These are phyloP conservation scores for Lobosporangium transversale DNA, from an alignment of 192 early-diverging fungal genomes.

Conservation along the genomic window DNA sequence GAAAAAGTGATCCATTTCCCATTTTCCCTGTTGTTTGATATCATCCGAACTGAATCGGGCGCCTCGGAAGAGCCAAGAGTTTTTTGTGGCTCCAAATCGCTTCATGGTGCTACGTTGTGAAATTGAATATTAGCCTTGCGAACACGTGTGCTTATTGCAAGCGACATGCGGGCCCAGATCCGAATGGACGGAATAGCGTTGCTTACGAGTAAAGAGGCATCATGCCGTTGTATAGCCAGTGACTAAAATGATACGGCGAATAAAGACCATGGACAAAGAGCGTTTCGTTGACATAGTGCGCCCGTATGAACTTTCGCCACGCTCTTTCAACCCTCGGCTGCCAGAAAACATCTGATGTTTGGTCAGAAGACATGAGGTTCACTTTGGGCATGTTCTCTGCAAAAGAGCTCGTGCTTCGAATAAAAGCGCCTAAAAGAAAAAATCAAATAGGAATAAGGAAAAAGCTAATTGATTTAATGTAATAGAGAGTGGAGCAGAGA, in stretches of 20 bases:
- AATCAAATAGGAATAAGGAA: not conserved
- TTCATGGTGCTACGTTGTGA: constrained; percentile 28
- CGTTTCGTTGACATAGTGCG: constrained; percentile 48
- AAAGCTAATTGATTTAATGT: not conserved
- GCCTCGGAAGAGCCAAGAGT: constrained; percentile 21
- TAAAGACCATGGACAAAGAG: constrained; percentile 58
- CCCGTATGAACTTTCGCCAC: constrained; percentile 11
- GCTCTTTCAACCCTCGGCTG: constrained; percentile 22
- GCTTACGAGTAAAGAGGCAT: constrained; percentile 53
- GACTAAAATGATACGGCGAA: constrained; percentile 55
- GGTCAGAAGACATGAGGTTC: constrained; percentile 39
- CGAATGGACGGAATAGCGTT: not conserved
- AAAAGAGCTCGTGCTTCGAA: constrained; percentile 8
- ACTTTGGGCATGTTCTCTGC: constrained; percentile 19
- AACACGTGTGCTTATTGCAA: too few relatives aligned
- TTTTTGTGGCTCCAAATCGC: constrained; percentile 23
- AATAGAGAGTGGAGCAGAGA: not conserved
- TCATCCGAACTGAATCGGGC: not conserved
- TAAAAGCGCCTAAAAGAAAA: constrained; percentile 20
- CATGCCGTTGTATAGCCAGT: constrained; percentile 60
- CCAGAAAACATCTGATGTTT: constrained; percentile 33
- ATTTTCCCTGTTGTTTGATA: not conserved
- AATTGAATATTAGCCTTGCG: not conserved
- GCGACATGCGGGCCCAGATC: not conserved
- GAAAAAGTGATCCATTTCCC: constrained; percentile 38